Conservation (phyloP, 2,329 filamentous ascomycete species). For the Aspergillus floridensis region DNA sequence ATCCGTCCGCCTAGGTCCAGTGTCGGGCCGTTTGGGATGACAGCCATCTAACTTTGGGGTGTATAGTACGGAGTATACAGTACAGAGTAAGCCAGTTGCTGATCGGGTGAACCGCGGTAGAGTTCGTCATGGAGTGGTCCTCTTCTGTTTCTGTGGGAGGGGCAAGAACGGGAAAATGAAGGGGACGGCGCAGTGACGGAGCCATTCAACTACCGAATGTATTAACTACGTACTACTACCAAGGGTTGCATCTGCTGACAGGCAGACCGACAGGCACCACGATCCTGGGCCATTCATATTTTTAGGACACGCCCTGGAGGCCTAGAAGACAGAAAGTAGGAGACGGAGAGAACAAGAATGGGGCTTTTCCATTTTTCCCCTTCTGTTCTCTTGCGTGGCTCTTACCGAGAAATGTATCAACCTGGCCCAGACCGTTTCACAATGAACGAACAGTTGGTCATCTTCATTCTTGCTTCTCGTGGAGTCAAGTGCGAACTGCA, state of each 20-base stretch:
- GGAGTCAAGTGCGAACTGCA: neutral
- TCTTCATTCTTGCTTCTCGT: neutral
- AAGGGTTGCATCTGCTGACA: slow-evolving; percentile 2
- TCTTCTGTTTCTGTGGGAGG: neutral
- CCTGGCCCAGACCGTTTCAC: neutral
- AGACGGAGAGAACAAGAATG: neutral
- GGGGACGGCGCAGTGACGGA: no score
- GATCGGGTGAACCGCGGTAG: slow-evolving; percentile 7
- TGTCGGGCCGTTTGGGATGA: slow-evolving; percentile 8
- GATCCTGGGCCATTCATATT: slow-evolving; percentile 1
- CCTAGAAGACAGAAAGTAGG: neutral
- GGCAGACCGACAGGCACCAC: neutral
- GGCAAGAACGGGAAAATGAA: neutral
- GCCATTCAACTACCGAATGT: no score
- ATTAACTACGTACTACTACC: neutral
- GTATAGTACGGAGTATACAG: no score
- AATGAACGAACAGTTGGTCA: neutral
- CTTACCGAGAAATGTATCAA: neutral
- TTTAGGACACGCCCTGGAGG: neutral
- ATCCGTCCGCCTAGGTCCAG: neutral
- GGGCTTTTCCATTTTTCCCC: no score
- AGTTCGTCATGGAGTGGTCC: slow-evolving; percentile 1
- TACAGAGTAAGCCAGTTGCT: neutral
- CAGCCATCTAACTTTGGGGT: neutral
- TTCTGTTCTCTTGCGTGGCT: neutral